Percentiles rank a stretch among this genome's conserved stretches.
Conservation (phyloP, 371 early-diverging fungal genomes). For the Caulochytrium protostelioides region DNA sequence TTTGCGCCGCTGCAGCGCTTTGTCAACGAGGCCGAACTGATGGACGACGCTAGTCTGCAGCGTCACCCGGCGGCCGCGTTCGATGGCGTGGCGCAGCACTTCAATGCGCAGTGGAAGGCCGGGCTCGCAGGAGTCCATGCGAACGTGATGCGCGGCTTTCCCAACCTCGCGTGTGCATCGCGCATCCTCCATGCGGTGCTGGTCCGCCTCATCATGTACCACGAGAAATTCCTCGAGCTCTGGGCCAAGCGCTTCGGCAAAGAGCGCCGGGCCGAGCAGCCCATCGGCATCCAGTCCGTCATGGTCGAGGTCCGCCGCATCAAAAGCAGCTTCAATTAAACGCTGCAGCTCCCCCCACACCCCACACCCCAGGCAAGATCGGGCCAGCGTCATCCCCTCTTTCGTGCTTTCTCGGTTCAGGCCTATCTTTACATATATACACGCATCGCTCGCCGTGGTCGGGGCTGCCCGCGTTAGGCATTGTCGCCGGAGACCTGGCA, state of each 20-base stretch:
- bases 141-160: conserved; percentile 62
- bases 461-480: too few relatives aligned
- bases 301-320: conserved; percentile 84
- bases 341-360: too few relatives aligned
- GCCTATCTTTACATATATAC: too few relatives aligned
- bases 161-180: conserved; percentile 78
- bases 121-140: conserved; percentile 50
- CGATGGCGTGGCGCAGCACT: conserved; percentile 41
- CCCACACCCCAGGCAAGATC: too few relatives aligned
- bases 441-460: too few relatives aligned
- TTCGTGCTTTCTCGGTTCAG: too few relatives aligned
- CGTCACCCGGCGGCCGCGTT: conserved; percentile 17
- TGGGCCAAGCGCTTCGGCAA: conserved; percentile 41
- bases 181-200: conserved; percentile 62
- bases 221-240: conserved; percentile 55
- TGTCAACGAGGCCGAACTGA: conserved; percentile 37
- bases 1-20: conserved; percentile 54
- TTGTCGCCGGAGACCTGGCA: too few relatives aligned
- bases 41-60: conserved; percentile 3
- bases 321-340: too few relatives aligned
- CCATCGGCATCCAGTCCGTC: conserved; percentile 68
- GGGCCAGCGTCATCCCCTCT: too few relatives aligned
- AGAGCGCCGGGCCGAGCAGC: conserved; percentile 32
- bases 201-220: conserved; percentile 62
- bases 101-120: conserved; percentile 56